These are phyloP conservation scores for Stipa capillata DNA, from an alignment of 176 grass and related monocot genomes.

Conservation along the genomic window DNA sequence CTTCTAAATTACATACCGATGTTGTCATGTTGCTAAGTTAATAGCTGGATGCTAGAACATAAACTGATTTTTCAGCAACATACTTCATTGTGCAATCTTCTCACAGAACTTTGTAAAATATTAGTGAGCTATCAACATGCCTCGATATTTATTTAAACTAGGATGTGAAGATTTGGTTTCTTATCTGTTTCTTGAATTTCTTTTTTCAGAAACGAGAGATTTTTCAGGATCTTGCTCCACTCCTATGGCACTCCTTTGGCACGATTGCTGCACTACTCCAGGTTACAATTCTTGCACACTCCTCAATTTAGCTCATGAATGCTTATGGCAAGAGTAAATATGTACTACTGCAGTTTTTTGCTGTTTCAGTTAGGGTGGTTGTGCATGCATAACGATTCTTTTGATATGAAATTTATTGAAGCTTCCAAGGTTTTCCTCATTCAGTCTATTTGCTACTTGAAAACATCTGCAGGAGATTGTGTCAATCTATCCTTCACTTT, in stretches of 20 bases:
- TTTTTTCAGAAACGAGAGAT: slow-evolving; percentile 42
- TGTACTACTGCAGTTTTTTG: neutral
- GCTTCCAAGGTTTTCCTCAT: neutral
- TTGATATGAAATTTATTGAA: neutral
- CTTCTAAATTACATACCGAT: neutral
- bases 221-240: slow-evolving; percentile 75
- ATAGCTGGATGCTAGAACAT: neutral
- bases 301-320: slow-evolving; percentile 7
- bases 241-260: slow-evolving; percentile 92
- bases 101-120: neutral
- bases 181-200: slow-evolving; percentile 1
- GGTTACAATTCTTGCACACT: slow-evolving; percentile 16
- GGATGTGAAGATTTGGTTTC: neutral
- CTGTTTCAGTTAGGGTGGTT: neutral
- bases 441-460: slow-evolving; percentile 3
- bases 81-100: neutral
- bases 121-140: neutral
- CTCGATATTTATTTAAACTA: neutral
- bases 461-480: slow-evolving; percentile 66
- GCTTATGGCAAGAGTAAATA: neutral
- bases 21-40: neutral
- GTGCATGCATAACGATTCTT: neutral
- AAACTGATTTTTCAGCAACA: neutral
- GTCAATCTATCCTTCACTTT: slow-evolving; percentile 69
- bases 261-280: slow-evolving; percentile 79